phyloP scores from a whole-genome alignment of 768 basidiomycete genomes.

The Lactarius sp. region DNA sequence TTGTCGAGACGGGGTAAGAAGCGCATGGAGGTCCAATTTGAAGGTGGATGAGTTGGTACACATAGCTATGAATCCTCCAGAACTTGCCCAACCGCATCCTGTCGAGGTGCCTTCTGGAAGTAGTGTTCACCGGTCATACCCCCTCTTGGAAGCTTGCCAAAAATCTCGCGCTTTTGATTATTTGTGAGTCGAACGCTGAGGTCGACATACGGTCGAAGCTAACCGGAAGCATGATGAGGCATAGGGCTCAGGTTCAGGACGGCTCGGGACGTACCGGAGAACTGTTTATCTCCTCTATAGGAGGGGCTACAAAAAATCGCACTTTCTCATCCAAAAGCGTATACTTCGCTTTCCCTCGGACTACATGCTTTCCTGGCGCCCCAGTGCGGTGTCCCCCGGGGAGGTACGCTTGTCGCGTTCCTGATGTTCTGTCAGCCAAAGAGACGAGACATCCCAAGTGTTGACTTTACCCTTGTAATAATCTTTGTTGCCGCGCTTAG shows the following conservation, averaged over 20 bases:
- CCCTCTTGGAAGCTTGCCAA: slow-evolving; percentile 34
- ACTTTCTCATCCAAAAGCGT: slow-evolving; percentile 78
- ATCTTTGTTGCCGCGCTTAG: slow-evolving; percentile 91
- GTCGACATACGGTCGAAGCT: slow-evolving; percentile 73
- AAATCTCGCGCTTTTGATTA: slow-evolving; percentile 30
- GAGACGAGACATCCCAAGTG: not conserved
- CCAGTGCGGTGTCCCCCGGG: slow-evolving; percentile 85
- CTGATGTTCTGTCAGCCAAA: slow-evolving; percentile 35
- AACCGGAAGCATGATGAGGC: slow-evolving; percentile 4
- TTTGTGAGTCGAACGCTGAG: slow-evolving; percentile 37
- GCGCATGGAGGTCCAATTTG: not conserved
- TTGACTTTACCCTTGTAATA: slow-evolving; percentile 81
- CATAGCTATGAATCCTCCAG: slow-evolving; percentile 1
- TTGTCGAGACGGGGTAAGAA: not conserved
- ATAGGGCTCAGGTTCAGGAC: not conserved
- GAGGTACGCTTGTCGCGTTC: slow-evolving; percentile 76
- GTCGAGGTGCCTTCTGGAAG: slow-evolving; percentile 31
- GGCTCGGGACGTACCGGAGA: slow-evolving; percentile 45
- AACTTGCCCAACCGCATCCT: not conserved
- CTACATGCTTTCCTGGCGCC: slow-evolving; percentile 80
- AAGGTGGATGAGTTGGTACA: not conserved
- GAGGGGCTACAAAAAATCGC: slow-evolving; percentile 78
- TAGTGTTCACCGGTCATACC: slow-evolving; percentile 32
- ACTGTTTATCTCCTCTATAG: slow-evolving; percentile 52
- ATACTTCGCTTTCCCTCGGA: slow-evolving; percentile 75